Base-by-base conservation (phyloP, 257 asterid genomes). In the Solanum pinnatisectum region DNA sequence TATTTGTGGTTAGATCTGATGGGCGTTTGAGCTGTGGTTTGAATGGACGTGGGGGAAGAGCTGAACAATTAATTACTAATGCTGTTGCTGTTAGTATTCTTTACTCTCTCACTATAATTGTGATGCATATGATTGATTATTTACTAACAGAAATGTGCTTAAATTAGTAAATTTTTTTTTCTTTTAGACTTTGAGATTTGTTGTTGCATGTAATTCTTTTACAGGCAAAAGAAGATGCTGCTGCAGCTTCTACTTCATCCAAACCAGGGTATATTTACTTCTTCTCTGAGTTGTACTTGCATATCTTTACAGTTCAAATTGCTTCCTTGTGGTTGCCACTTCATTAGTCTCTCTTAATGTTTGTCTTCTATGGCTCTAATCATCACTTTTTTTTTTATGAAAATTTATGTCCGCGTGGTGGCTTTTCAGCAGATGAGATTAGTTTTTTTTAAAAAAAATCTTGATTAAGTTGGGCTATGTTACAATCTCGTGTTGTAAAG, bases 261-360 rank as follows among this genome's bases (percentile, higher is more conserved):
- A 95, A 92, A 90, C 89, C 95, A 6, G 97, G 98, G 96, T 95
- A 93, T 40, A 86, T 87, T 86, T 88, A 65, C 84, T 83, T 89
- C 39, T 78, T 23, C 60, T 78, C 36, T 42, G n/a, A 42, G 23
- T 78, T 78, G 22, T 27, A 27, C 27, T 25, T 42, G 84, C 63
- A 14, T 81, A 81, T 81, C 27, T 44, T 44, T 44, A 25, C 15
- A 9, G 67, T 79, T 79, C 37, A 46, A 46, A 81, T 49, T 30
- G 68, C 42, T 46, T 81, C 68, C 30, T 81, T 81, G 20, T 81
- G 14, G 40, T 81, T 81, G 16, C 85, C 40, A 46, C 27, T 81
- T 81, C 65, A 81, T 36, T 46, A 27, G 27, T 46, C 67, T 44
- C 42, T 81, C 39, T 68, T 81, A 16, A 81, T 81, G n/a, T 78